Evolutionary conservation across 805 yeast species (phyloP).

Genomic region (Starmerella sirachaensis): DNA sequence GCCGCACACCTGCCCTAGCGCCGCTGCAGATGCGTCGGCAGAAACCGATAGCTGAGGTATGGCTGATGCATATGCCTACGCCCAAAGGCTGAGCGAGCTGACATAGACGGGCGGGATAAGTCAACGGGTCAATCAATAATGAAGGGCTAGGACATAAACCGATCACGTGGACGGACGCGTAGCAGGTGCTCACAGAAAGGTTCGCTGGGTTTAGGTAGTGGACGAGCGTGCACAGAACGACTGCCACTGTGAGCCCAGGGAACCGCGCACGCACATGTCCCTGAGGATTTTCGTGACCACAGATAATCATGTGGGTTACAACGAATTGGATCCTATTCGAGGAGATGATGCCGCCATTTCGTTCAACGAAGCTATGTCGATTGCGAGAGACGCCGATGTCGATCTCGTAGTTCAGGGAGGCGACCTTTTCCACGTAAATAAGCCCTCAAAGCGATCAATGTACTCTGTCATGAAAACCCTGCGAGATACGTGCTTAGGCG

Average conservation of each 20-base stretch:
- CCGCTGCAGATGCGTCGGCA: too few species aligned
- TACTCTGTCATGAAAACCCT: slow-evolving; percentile 68
- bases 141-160: too few species aligned
- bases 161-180: too few species aligned
- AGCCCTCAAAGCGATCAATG: slow-evolving; percentile 76
- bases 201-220: too few species aligned
- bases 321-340: slow-evolving; percentile 76
- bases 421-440: slow-evolving; percentile 80
- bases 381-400: slow-evolving; percentile 55
- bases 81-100: too few species aligned
- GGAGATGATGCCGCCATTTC: slow-evolving; percentile 85
- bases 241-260: neutral
- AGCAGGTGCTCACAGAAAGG: too few species aligned
- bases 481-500: slow-evolving; percentile 66
- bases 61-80: too few species aligned
- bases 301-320: slow-evolving; percentile 92
- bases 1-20: too few species aligned
- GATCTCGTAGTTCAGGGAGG: slow-evolving; percentile 91
- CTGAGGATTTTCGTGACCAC: slow-evolving; percentile 61
- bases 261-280: slow-evolving; percentile 4
- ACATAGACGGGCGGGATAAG: too few species aligned
- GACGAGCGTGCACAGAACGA: too few species aligned
- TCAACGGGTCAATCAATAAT: too few species aligned
- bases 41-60: too few species aligned
- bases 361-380: slow-evolving; percentile 65